phyloP scores from a whole-genome alignment of 257 asterid genomes.

The Paulownia fortunei region DNA sequence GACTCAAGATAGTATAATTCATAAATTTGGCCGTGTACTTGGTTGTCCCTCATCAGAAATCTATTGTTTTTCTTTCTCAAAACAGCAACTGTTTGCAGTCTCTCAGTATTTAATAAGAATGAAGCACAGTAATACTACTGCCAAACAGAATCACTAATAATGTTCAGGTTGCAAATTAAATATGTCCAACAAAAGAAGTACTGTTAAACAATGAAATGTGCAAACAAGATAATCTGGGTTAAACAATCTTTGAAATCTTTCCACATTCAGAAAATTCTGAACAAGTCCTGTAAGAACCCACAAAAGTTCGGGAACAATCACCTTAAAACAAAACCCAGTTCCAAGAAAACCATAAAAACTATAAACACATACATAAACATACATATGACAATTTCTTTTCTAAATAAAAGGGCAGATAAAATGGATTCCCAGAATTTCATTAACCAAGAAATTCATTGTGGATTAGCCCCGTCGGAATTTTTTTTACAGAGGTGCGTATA shows the following conservation, averaged over 20 bases:
- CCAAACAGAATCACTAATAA: background rate
- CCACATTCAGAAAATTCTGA: background rate
- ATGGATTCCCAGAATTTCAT: background rate
- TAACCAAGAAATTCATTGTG: background rate
- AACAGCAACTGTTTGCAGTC: background rate
- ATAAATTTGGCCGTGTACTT: background rate
- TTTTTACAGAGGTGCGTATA: background rate
- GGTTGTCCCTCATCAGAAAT: constrained; percentile 11
- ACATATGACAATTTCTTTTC: background rate
- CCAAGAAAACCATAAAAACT: background rate
- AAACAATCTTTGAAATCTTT: constrained; percentile 9
- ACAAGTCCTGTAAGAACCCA: background rate
- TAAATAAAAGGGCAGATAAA: background rate
- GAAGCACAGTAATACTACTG: background rate
- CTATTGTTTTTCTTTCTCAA: background rate
- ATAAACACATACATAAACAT: background rate
- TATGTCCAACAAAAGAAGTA: background rate
- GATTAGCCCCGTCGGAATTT: background rate
- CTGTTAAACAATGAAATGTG: background rate
- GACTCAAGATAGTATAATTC: background rate
- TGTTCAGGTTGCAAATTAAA: background rate
- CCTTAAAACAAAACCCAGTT: background rate
- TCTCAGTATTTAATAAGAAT: background rate
- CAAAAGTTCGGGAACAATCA: background rate
- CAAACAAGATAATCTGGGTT: background rate